phyloP scores from a whole-genome alignment of 2,329 filamentous ascomycete genomes.

The Fusarium praegraminearum region DNA sequence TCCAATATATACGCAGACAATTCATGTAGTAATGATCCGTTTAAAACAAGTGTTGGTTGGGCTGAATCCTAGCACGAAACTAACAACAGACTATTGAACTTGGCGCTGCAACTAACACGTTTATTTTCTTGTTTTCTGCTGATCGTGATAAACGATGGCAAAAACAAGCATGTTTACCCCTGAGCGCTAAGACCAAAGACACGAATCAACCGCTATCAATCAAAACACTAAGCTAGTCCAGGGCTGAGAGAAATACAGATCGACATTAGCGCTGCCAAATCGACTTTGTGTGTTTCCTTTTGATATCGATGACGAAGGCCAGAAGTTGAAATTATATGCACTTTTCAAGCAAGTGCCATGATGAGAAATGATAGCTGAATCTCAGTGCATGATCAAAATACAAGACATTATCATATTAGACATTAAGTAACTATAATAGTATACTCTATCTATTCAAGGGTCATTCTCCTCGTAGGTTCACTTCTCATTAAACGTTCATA shows the following conservation, averaged over 20 bases:
- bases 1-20: not conserved
- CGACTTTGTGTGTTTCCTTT: not conserved
- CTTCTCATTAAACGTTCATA: not conserved
- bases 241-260: conserved; percentile 10
- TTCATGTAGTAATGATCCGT: not conserved
- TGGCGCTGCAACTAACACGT: not conserved
- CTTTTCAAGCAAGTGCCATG: not conserved
- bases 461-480: not conserved
- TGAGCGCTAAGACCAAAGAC: not conserved
- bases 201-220: not conserved
- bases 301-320: not conserved
- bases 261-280: not conserved
- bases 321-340: not conserved
- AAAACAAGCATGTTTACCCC: conserved; percentile 1
- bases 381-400: not conserved
- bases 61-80: not conserved
- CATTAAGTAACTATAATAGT: not conserved
- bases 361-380: not conserved
- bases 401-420: not conserved
- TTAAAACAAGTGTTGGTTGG: not conserved
- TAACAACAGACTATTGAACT: not conserved
- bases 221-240: not conserved
- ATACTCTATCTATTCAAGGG: not conserved
- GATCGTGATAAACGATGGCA: not conserved
- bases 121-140: conserved; percentile 6